Conservation (phyloP, 2,329 filamentous ascomycete species). For the Pseudogymnoascus sp. region DNA sequence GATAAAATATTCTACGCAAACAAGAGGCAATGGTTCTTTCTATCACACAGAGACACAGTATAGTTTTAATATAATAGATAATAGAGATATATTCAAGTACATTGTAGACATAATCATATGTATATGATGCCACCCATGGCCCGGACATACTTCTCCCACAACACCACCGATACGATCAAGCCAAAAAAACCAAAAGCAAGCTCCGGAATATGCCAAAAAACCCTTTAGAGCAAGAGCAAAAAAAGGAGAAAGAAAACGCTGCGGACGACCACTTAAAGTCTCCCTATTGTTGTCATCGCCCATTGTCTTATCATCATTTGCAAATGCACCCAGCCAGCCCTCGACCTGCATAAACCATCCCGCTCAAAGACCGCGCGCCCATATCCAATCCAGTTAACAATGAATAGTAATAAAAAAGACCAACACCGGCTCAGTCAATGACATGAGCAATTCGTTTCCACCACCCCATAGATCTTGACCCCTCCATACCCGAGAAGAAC, state of each 20-base stretch:
- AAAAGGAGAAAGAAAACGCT: neutral
- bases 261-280: neutral
- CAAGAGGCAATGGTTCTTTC: neutral
- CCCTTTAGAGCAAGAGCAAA: neutral
- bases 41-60: neutral
- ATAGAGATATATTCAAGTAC: slow-evolving; percentile 6
- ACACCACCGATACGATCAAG: neutral
- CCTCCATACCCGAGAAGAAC: slow-evolving; percentile 24
- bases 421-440: slow-evolving; percentile 21
- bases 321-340: slow-evolving; percentile 1
- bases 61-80: neutral
- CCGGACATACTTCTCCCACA: neutral
- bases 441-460: slow-evolving; percentile 16
- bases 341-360: neutral
- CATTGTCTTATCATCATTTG: slow-evolving; percentile 8
- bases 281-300: neutral
- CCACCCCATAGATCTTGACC: slow-evolving; percentile 20
- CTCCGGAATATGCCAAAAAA: neutral
- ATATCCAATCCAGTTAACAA: neutral
- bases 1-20: neutral
- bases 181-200: neutral
- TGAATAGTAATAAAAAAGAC: slow-evolving; percentile 10
- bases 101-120: neutral
- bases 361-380: neutral
- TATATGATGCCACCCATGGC: slow-evolving; percentile 2